Evolutionary conservation across 2,329 filamentous ascomycete species (phyloP), one percentile per base, ranked within the genome.

Genomic region (Colletotrichum musae): DNA sequence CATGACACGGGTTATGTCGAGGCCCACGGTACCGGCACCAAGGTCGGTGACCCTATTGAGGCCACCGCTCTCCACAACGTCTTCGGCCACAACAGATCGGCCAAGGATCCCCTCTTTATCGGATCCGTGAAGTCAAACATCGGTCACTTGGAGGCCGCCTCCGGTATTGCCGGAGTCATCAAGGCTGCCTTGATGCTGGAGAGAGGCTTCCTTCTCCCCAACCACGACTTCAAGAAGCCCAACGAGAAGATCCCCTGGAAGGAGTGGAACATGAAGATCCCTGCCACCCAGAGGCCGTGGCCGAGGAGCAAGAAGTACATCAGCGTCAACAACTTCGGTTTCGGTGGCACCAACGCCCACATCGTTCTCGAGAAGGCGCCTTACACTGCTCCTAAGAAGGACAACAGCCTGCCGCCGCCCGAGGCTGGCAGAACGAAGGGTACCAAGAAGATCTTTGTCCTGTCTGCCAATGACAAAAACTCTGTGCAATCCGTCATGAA

Each of bases 11-110:
- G 70, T 26, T 48, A 83, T 64, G 79, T 85, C 9, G 87, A 90
- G 72, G 85, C 85, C 3, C 88, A 90, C 73, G 87, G 87, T 18
- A 89, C 87, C 0, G 87, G 87, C 7, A 90, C 88, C 36, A 80
- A 80, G 45, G 84, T 84, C 3, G 88, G 88, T 6, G 87, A 90
- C 70, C 86, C 87, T 0, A 83, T 85, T n/a, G 88, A 90, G 70
- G 84, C 85, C 1, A 78, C 76, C 12, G 86, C 84, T 4, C 82
- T 89, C 41, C 75, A 81, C 47, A 79, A 80, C 9, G 81, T 85
- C 0, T 82, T 87, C 32, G 79, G 80, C 5, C 66, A 76, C 21
- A 68, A 67, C 53, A 66, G 67, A n/a, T 66, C 70, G 2, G 36
- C 61, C 3, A 71, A 67, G 48, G 61, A 70, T 51, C 84, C 83